A percentile compares a stretch with the other conserved stretches of the same genome.
Conservation (phyloP, 345 rosid species). For the Ceriops tagal region DNA sequence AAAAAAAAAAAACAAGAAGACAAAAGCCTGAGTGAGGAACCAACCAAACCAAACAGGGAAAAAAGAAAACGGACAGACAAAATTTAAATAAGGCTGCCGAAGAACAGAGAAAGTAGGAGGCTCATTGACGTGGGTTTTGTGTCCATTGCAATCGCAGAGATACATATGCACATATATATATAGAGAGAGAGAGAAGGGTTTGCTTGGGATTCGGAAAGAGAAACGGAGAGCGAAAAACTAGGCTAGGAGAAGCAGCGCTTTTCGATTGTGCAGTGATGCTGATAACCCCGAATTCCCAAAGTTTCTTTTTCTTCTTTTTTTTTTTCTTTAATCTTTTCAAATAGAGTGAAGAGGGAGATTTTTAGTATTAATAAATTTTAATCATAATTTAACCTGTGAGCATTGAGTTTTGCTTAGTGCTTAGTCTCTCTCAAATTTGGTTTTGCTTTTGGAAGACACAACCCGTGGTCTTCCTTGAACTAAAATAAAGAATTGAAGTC, state of each 20-base stretch:
- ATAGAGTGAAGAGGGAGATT: too few relatives aligned
- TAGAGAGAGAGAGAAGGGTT: not conserved
- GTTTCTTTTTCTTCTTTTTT: not conserved
- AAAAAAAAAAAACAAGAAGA: not conserved
- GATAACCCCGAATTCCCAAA: not conserved
- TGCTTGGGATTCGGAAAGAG: conserved; percentile 29
- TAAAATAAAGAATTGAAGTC: not conserved
- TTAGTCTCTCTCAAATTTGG: too few relatives aligned
- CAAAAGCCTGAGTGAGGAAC: not conserved
- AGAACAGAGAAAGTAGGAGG: conserved; percentile 14
- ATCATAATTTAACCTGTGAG: too few relatives aligned
- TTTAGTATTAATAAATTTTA: too few relatives aligned
- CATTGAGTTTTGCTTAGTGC: too few relatives aligned
- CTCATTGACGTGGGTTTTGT: not conserved
- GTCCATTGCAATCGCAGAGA: not conserved
- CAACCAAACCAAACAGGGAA: not conserved
- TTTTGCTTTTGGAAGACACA: too few relatives aligned
- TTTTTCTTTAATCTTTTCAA: too few relatives aligned
- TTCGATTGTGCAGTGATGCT: conserved; percentile 17
- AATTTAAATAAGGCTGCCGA: not conserved
- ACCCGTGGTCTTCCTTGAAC: too few relatives aligned
- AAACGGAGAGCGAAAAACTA: conserved; percentile 17
- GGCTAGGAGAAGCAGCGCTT: not conserved
- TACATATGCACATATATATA: too few relatives aligned
- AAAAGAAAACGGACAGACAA: not conserved